Conservation (phyloP, 495 filamentous ascomycete genomes). For the Talaromyces wortmannii region DNA sequence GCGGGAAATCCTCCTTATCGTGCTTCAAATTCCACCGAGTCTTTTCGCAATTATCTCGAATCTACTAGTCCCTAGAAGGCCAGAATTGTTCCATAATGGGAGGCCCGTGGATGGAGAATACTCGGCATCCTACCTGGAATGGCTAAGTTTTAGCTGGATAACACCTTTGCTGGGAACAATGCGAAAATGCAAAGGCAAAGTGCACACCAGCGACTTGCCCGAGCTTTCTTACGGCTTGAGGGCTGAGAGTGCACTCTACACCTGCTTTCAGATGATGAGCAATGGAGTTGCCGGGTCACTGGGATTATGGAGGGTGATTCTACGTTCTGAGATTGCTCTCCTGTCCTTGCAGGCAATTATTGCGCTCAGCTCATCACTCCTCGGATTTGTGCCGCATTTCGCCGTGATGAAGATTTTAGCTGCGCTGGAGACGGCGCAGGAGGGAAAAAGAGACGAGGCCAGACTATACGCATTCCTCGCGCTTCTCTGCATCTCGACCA, state of each 20-base stretch:
- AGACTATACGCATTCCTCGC: not conserved
- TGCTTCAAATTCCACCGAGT: not conserved
- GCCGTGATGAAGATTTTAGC: slow-evolving; percentile 58
- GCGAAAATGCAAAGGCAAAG: slow-evolving; percentile 45
- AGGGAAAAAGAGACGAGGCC: not conserved
- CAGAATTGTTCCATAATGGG: slow-evolving; percentile 52
- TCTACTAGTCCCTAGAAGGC: slow-evolving; percentile 54
- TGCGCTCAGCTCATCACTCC: slow-evolving; percentile 35
- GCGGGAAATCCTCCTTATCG: not conserved
- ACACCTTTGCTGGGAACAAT: slow-evolving; percentile 42
- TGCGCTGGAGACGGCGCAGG: slow-evolving; percentile 47
- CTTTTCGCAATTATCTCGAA: slow-evolving; percentile 18
- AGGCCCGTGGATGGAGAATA: slow-evolving; percentile 56
- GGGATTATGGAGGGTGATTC: slow-evolving; percentile 56
- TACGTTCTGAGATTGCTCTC: slow-evolving; percentile 46
- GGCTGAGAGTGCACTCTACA: not conserved
- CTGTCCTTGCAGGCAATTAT: slow-evolving; percentile 48
- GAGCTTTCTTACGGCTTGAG: not conserved
- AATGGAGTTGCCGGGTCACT: slow-evolving; percentile 36
- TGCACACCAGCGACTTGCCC: slow-evolving; percentile 56
- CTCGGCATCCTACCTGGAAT: slow-evolving; percentile 51
- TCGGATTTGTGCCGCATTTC: slow-evolving; percentile 64
- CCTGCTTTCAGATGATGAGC: slow-evolving; percentile 26
- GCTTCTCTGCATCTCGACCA: slow-evolving; percentile 56
- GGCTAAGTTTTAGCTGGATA: slow-evolving; percentile 63